Percentiles rank a stretch among this genome's conserved stretches.
phyloP scores from a whole-genome alignment of 176 grass and related monocot species.

The Carex kokanica region DNA sequence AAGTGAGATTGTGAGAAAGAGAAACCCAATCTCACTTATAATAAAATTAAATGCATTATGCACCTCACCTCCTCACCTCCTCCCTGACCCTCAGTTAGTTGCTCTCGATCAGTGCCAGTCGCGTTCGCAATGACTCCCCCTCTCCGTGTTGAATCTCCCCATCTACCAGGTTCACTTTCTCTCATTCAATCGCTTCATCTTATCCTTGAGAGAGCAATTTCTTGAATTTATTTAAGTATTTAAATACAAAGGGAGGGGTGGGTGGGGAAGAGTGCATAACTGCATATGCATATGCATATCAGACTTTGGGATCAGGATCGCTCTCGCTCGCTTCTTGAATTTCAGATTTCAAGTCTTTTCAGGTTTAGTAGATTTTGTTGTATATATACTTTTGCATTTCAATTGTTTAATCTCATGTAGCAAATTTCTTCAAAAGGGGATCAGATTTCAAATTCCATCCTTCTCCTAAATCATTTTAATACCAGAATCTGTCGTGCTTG shows the following conservation, averaged over 20 bases:
- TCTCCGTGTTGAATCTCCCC: background rate
- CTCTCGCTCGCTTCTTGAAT: slow-evolving; percentile 19
- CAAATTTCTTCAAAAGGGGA: too few relatives aligned
- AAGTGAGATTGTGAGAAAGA: too few relatives aligned
- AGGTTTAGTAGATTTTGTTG: background rate
- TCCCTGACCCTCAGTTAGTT: too few relatives aligned
- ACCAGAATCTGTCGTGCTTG: background rate
- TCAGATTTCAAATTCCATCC: background rate
- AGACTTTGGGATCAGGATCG: background rate
- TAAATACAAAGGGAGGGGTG: background rate
- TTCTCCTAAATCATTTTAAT: background rate
- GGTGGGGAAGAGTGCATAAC: background rate
- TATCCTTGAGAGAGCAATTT: too few relatives aligned
- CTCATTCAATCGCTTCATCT: background rate
- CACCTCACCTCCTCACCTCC: background rate
- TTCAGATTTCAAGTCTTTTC: slow-evolving; percentile 1
- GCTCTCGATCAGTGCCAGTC: background rate
- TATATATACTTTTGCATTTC: background rate
- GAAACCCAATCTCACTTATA: background rate
- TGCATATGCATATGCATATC: too few relatives aligned
- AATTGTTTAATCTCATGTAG: background rate
- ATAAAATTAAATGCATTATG: slow-evolving; percentile 10
- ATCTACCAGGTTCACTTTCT: background rate
- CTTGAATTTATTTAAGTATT: background rate
- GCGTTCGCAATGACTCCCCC: slow-evolving; percentile 6